These are phyloP conservation scores for Fusarium torreyae DNA, from an alignment of 2,329 filamentous ascomycete genomes.

Conservation along the genomic window DNA sequence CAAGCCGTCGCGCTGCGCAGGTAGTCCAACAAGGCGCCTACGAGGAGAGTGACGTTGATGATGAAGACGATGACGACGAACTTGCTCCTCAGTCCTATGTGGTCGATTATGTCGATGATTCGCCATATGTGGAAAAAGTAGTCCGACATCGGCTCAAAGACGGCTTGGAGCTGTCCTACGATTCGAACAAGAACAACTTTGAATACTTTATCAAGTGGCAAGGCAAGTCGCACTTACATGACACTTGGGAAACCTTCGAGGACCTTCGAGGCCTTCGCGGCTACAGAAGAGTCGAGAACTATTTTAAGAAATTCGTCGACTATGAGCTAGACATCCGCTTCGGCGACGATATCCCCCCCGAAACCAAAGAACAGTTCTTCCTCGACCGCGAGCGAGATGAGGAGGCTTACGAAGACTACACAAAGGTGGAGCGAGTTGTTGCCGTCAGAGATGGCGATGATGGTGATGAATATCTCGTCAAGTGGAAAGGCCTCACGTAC, in stretches of 20 bases:
- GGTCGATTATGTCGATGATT: slow-evolving; percentile 79
- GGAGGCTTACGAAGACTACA: slow-evolving; percentile 90
- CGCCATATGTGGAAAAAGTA: slow-evolving; percentile 90
- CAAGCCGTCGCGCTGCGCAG: slow-evolving; percentile 86
- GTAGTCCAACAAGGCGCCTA: slow-evolving; percentile 74
- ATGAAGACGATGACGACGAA: slow-evolving; percentile 76
- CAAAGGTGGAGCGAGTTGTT: slow-evolving; percentile 93
- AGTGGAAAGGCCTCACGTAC: slow-evolving; percentile 96
- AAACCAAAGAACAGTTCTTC: slow-evolving; percentile 93
- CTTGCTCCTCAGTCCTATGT: slow-evolving; percentile 75
- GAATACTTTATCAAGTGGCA: slow-evolving; percentile 98
- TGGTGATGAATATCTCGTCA: slow-evolving; percentile 90
- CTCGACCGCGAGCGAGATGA: slow-evolving; percentile 94
- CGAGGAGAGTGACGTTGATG: slow-evolving; percentile 76
- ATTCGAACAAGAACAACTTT: slow-evolving; percentile 80
- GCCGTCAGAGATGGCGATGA: slow-evolving; percentile 84
- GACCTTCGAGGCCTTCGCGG: slow-evolving; percentile 84
- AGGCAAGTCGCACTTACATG: slow-evolving; percentile 93
- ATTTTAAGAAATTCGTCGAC: slow-evolving; percentile 86
- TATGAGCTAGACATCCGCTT: slow-evolving; percentile 84
- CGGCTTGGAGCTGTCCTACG: slow-evolving; percentile 71
- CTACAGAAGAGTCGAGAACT: slow-evolving; percentile 93
- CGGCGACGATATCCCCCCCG: slow-evolving; percentile 82
- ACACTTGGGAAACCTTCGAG: slow-evolving; percentile 91
- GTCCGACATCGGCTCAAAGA: slow-evolving; percentile 88